Evolutionary conservation across 148 eudicot species (phyloP), one percentile per base, ranked within the genome.

Genomic region (Chenopodium suecicum): DNA sequence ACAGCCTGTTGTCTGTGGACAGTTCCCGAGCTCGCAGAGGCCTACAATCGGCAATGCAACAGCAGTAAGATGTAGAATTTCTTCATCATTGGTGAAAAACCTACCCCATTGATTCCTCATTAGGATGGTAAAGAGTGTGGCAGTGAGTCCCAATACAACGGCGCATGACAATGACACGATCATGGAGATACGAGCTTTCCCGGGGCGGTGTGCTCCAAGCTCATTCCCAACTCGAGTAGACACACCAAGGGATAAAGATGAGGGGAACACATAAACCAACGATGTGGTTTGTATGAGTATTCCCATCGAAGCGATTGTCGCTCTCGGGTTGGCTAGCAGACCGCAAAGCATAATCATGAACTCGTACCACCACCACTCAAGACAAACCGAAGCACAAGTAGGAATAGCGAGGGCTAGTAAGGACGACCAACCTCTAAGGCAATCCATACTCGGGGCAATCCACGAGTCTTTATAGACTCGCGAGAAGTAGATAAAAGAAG

Each of bases 361-460:
- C 83, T 96, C 99, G 27, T 96, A 96, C 98, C 99, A 96, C 99
- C 99, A 96, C 99, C 99, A 96, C 47, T 96, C 99, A 0, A 96
- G 85, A 64, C 99, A 96, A 0, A 94, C 98, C 0, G 99, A 92
- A 1, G 94, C 77, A 60, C 99, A 96, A 0, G 85, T 91, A 9
- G 99, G 99, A 0, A 96, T 65, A 0, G 98, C 91, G 0, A 96
- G 84, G 0, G 84, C 80, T 8, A 96, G 89, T 25, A 96, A 73
- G 4, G 91, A 77, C 0, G 93, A 87, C 98, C 98, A 96, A 1
- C 98, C 98, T 3, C 86, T 80, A 0, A 95, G 46, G 32, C 97
- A 95, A 22, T 96, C 98, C 34, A 84, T 64, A 75, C 92, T 86
- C 0, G 93, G 98, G 0, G 88, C 7, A 1, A 92, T 91, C 99